Conservation (phyloP, 805 yeast genomes). For the Sugiyamaella floridensis region DNA sequence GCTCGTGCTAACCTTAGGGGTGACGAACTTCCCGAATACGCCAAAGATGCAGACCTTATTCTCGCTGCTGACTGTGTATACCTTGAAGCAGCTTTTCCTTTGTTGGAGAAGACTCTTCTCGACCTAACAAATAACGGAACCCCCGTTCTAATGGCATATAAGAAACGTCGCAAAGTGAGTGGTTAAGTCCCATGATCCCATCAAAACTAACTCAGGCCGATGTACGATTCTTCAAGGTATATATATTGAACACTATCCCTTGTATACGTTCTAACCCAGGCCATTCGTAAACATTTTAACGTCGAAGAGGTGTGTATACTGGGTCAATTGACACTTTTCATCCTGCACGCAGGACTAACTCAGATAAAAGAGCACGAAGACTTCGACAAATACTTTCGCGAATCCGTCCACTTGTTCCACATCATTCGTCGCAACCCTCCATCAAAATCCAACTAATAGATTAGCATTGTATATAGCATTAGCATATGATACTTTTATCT, state of each 20-base stretch:
- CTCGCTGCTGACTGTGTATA: slow-evolving; percentile 59
- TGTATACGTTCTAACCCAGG: slow-evolving; percentile 4
- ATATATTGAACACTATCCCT: not conserved
- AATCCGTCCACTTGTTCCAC: slow-evolving; percentile 38
- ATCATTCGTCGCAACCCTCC: slow-evolving; percentile 22
- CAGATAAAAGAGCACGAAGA: slow-evolving; percentile 27
- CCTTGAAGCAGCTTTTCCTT: slow-evolving; percentile 46
- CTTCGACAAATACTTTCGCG: slow-evolving; percentile 33
- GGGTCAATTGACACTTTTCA: slow-evolving; percentile 9
- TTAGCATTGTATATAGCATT: not conserved
- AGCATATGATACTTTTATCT: not conserved
- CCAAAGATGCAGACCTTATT: slow-evolving; percentile 37
- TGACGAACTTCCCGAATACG: slow-evolving; percentile 33
- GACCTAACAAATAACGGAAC: slow-evolving; percentile 39
- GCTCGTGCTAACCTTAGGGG: slow-evolving; percentile 26
- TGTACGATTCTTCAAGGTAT: slow-evolving; percentile 28
- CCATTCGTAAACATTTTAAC: slow-evolving; percentile 27
- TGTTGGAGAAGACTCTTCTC: slow-evolving; percentile 43
- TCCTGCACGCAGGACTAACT: slow-evolving; percentile 2
- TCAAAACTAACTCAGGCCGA: slow-evolving; percentile 30
- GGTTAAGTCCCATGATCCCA: not conserved
- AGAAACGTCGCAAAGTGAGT: slow-evolving; percentile 43
- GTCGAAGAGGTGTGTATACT: slow-evolving; percentile 24
- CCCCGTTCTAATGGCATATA: slow-evolving; percentile 45
- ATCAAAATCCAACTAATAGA: not conserved